Evolutionary conservation across 2,329 filamentous ascomycete species (phyloP).

Genomic region (Lachnellula willkommii): DNA sequence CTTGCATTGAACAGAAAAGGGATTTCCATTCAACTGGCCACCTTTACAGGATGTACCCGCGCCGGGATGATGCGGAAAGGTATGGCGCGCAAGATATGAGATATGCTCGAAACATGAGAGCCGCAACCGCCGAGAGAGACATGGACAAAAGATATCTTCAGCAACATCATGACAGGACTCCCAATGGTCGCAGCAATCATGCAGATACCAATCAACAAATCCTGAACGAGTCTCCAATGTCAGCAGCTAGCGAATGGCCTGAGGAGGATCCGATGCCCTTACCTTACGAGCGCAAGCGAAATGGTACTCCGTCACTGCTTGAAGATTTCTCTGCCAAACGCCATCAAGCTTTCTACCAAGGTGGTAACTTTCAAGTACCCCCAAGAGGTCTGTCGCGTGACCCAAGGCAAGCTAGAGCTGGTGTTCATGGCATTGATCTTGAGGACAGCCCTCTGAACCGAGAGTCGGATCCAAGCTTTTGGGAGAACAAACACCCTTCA

Average conservation of each 20-base stretch:
- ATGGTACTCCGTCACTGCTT: slow-evolving; percentile 33
- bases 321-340: slow-evolving; percentile 29
- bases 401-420: too few species aligned
- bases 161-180: background rate
- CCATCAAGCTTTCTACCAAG: slow-evolving; percentile 20
- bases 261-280: background rate
- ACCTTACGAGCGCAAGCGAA: slow-evolving; percentile 34
- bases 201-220: background rate
- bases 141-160: background rate
- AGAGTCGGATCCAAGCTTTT: too few species aligned
- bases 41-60: background rate
- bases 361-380: background rate
- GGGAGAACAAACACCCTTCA: too few species aligned
- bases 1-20: too few species aligned
- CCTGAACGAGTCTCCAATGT: background rate
- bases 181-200: background rate
- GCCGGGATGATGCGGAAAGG: background rate
- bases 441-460: too few species aligned
- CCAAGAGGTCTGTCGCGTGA: too few species aligned
- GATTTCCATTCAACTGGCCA: background rate
- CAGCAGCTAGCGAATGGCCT: background rate
- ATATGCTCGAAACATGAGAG: background rate
- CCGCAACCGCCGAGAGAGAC: background rate
- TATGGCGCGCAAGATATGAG: background rate
- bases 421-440: too few species aligned